Evolutionary conservation across 495 filamentous ascomycete genomes (phyloP), one percentile per base, ranked within the genome.

Genomic region (Lasiosphaeris hirsuta): DNA sequence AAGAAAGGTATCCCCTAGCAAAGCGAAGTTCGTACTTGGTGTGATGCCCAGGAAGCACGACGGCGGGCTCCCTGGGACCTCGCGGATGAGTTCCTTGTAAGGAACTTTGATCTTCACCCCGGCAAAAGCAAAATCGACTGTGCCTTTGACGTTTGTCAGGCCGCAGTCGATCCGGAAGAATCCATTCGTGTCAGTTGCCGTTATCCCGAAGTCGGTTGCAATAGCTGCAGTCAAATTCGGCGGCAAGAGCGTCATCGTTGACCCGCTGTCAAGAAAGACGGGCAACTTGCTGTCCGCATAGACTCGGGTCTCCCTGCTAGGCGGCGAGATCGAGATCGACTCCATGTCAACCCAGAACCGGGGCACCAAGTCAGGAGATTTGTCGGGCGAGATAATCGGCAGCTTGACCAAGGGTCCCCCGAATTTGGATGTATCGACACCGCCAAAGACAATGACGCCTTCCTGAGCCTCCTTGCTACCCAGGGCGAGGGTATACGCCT

Each of bases 1-100:
- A 14, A 98, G 75, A 77, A 97, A 96, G 0, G 94, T 97, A 69
- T 98, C 94, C 7, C 94, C 94, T 36, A 98, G 74, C 10, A 96
- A 79, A 40, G 80, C 71, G 48, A 82, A 83, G 14, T 77, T 67
- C 6, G 81, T 81, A 19, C 87, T 85, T 3, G 88, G 82, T 48
- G 79, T 78, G 64, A 97, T 88, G n/a, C 91, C 91, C 51, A 93
- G 83, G 51, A 85, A 80, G 63, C 90, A 94, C 5, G 83, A 74
- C 10, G 73, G 69, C 11, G 81, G 76, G 1, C 69, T 69, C 13
- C 75, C 72, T 7, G 74, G 74, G 3, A 78, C 69, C 47, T 78
- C 70, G 45, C 84, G 75, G 30, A 81, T 75, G 15, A 78, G 71
- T 57, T 79, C 75, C 39, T 79, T 82, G 4, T 89, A 78, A 4